Conservation (phyloP, 371 early-diverging fungal species). For the Mortierella sp. region DNA sequence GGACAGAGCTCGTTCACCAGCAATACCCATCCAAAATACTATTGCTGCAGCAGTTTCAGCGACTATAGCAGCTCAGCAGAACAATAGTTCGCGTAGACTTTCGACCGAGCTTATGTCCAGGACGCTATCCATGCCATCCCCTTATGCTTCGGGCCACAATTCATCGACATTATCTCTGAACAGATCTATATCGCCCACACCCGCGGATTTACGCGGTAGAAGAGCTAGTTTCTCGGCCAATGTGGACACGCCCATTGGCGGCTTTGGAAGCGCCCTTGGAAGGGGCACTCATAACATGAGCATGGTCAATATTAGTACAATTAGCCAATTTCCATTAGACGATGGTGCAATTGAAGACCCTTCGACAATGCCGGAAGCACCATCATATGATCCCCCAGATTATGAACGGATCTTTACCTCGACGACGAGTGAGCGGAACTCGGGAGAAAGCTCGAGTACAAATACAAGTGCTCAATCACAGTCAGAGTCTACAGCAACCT, state of each 20-base stretch:
- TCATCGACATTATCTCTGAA: conserved; percentile 39
- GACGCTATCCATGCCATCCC: conserved; percentile 39
- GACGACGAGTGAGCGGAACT: conserved; percentile 15
- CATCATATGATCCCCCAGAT: conserved; percentile 52
- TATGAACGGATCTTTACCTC: conserved; percentile 32
- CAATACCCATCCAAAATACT: conserved; percentile 24
- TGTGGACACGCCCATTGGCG: conserved; percentile 25
- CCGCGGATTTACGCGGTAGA: conserved; percentile 35
- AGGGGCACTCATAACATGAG: conserved; percentile 33
- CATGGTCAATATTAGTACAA: conserved; percentile 45
- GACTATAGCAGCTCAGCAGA: conserved; percentile 21
- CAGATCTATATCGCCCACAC: conserved; percentile 43
- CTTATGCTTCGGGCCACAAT: conserved; percentile 26
- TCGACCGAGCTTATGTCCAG: conserved; percentile 46
- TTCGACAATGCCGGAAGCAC: conserved; percentile 35
- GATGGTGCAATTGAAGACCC: conserved; percentile 21
- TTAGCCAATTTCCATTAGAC: conserved; percentile 22
- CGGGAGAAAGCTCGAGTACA: conserved; percentile 14
- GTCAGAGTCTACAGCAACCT: neutral
- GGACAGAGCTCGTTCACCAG: conserved; percentile 35
- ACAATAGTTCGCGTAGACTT: neutral
- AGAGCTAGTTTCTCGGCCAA: conserved; percentile 55
- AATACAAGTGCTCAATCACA: neutral
- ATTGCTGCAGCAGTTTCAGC: conserved; percentile 33
- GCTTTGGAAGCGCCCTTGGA: conserved; percentile 20